Percentiles rank a stretch among this genome's conserved stretches.
These are phyloP conservation scores for Lithocarpus polystachyus DNA, from an alignment of 306 rosid genomes.

Conservation along the genomic window DNA sequence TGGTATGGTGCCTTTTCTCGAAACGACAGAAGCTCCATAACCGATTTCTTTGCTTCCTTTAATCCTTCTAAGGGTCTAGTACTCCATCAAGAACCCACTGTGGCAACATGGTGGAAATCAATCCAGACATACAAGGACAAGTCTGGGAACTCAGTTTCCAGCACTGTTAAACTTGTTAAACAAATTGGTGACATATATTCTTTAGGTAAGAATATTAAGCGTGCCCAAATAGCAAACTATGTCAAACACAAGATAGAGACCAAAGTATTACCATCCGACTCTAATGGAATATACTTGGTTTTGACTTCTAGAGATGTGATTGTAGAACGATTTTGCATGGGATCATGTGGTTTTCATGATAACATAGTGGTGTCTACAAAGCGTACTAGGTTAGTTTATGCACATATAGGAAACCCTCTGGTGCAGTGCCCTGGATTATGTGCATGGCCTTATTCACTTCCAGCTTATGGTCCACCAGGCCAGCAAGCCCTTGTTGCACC, in stretches of 20 bases:
- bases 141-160: constrained; percentile 17
- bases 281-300: constrained; percentile 30
- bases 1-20: constrained; percentile 24
- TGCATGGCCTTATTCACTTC: constrained; percentile 31
- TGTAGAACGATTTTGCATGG: constrained; percentile 33
- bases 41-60: constrained; percentile 30
- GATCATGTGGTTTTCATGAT: constrained; percentile 35
- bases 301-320: constrained; percentile 26
- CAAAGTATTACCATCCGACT: constrained; percentile 21
- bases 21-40: constrained; percentile 14
- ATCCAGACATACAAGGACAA: constrained; percentile 29
- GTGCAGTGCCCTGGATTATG: constrained; percentile 29
- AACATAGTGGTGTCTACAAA: background rate
- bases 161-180: constrained; percentile 14
- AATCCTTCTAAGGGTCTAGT: background rate
- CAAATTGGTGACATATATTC: constrained; percentile 18
- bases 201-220: constrained; percentile 28
- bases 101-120: constrained; percentile 27
- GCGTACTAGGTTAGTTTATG: constrained; percentile 10
- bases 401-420: constrained; percentile 29
- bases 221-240: constrained; percentile 17
- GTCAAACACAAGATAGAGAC: constrained; percentile 17
- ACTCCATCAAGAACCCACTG: constrained; percentile 8
- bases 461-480: constrained; percentile 18
- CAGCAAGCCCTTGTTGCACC: constrained; percentile 21